Base-by-base conservation (phyloP, 2,329 filamentous ascomycete genomes). In the Monosporascus sp. region DNA sequence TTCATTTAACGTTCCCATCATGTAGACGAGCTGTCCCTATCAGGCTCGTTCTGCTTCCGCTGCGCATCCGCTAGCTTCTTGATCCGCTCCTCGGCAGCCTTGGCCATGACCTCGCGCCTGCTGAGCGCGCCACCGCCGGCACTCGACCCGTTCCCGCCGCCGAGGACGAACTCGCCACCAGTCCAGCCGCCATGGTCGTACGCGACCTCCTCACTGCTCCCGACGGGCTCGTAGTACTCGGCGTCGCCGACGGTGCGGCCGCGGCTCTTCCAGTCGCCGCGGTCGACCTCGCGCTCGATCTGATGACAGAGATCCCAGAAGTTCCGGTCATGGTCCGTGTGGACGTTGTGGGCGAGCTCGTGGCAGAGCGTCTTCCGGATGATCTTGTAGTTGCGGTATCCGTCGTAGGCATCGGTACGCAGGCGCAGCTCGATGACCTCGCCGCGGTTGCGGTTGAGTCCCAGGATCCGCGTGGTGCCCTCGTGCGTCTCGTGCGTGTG, bases 341-440 rank as follows among this genome's bases (percentile, higher is more conserved):
- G 87, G 9, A 96, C 89, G 63, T 96, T 97, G 71, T 99, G 94
- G 60, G 92, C 87, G 18, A 99, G 78, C 74, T 99, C 94, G 73
- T 99, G 94, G 67, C 93, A 97, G 14, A 99, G 77, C 46, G 94
- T 97, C 62, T 89, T 89, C 50, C 94, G 82, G 48, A 99, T 95
- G 0, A 88, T 92, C 63, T 87, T 87, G 73, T 97, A 99, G 68
- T 97, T 91, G 38, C 94, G 77, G 65, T 96, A 97, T 1, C 94
- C 94, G 68, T 96, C 91, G 68, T 94, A 91, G 3, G 89, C 89
- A 72, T 99, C 94, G 1, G 94, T 97, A n/a, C 94, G 78, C 37
- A 99, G 73, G 0, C 94, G 78, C 56, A 99, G 72, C 76, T 97
- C 92, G 53, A 99, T 96, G 1, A 91, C 89, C 69, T 96, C 88